Conservation (phyloP, 345 rosid genomes). For the Lepidium aucheri region DNA sequence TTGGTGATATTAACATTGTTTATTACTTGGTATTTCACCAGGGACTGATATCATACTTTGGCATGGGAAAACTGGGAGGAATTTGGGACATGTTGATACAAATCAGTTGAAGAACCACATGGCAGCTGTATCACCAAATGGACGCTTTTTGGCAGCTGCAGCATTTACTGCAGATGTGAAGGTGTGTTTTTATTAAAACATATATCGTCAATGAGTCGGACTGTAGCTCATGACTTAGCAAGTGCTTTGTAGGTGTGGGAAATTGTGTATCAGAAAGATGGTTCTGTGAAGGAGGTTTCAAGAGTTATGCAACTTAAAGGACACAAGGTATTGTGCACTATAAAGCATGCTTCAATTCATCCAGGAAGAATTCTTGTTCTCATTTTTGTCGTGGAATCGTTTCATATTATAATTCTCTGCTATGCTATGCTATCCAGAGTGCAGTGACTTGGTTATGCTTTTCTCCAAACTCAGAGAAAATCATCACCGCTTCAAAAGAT, state of each 20-base stretch:
- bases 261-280: conserved; percentile 88
- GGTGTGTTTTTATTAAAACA: conserved; percentile 33
- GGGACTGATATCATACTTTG: conserved; percentile 93
- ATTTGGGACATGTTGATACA: conserved; percentile 78
- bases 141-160: conserved; percentile 96
- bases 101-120: conserved; percentile 90
- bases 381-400: conserved; percentile 4
- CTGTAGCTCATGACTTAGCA: background rate
- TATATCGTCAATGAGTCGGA: background rate
- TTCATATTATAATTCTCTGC: conserved; percentile 5
- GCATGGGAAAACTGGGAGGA: conserved; percentile 90
- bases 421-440: conserved; percentile 45
- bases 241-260: conserved; percentile 76
- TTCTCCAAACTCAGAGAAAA: conserved; percentile 73
- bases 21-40: conserved; percentile 23
- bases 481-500: conserved; percentile 92
- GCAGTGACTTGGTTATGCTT: conserved; percentile 98
- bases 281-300: conserved; percentile 83
- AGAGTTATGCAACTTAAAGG: conserved; percentile 97
- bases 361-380: background rate
- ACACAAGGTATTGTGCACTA: conserved; percentile 51
- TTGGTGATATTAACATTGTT: background rate
- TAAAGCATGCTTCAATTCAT: background rate
- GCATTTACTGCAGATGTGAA: conserved; percentile 99
- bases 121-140: conserved; percentile 93